These are phyloP conservation scores for Suillus tomentosus DNA, from an alignment of 768 basidiomycete species.

Conservation along the genomic window DNA sequence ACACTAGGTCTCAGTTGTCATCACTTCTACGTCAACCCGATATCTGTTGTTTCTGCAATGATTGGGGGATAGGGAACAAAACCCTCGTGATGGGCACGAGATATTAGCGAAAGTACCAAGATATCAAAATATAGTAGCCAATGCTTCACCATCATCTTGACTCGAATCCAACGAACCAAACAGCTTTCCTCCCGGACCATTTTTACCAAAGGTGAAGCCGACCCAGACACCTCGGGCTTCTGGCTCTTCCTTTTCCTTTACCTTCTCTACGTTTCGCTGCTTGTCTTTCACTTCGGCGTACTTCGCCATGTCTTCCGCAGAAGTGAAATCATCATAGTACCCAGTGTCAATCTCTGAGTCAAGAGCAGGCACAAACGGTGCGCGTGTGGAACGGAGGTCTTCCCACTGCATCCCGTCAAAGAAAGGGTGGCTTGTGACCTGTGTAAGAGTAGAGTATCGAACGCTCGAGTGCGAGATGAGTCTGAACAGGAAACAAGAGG, in stretches of 20 bases:
- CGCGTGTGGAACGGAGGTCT: conserved; percentile 68
- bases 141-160: conserved; percentile 48
- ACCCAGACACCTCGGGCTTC: conserved; percentile 82
- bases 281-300: conserved; percentile 99
- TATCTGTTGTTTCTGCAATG: too few species aligned
- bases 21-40: too few species aligned
- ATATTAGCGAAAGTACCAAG: too few species aligned
- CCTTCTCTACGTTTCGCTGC: conserved; percentile 89
- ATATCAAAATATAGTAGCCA: conserved; percentile 61
- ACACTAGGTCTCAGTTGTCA: too few species aligned
- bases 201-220: conserved; percentile 90
- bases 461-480: conserved; percentile 86
- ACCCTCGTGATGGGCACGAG: too few species aligned
- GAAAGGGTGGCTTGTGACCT: conserved; percentile 81
- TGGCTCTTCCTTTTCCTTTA: conserved; percentile 84
- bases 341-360: conserved; percentile 95
- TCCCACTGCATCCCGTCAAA: conserved; percentile 79
- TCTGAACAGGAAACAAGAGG: conserved; percentile 36
- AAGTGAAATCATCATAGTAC: conserved; percentile 91
- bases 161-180: conserved; percentile 31
- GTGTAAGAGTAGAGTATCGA: conserved; percentile 72
- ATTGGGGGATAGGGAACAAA: too few species aligned
- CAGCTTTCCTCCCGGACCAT: conserved; percentile 58
- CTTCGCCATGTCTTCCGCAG: conserved; percentile 94
- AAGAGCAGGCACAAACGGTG: conserved; percentile 93